Percentiles rank a stretch among this genome's conserved stretches.
Conservation (phyloP, 225 moss, liverwort and hornwort genomes). For the Polytrichum formosum region DNA sequence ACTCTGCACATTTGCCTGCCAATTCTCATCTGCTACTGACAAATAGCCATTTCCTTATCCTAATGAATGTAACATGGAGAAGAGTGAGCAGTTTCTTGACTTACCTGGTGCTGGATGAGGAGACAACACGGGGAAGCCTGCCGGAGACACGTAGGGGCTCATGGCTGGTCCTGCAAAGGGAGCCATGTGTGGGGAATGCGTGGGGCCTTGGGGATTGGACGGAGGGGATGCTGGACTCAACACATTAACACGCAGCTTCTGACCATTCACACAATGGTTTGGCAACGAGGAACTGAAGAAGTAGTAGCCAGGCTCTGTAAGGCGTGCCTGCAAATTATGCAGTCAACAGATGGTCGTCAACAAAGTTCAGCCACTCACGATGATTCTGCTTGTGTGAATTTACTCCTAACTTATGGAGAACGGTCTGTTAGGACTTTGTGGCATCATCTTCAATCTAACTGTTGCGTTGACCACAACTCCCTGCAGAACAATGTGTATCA, state of each 20-base stretch:
- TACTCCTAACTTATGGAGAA: neutral
- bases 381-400: neutral
- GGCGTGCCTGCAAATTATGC: conserved; percentile 6
- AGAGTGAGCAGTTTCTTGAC: neutral
- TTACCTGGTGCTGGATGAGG: neutral
- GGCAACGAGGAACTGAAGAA: conserved; percentile 6
- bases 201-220: neutral
- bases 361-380: neutral
- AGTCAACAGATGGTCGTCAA: too few species aligned
- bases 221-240: neutral
- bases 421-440: neutral
- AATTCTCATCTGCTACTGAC: neutral
- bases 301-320: conserved; percentile 12
- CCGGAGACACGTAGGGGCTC: conserved; percentile 3
- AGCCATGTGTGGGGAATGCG: neutral
- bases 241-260: conserved; percentile 1
- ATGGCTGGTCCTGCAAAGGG: neutral
- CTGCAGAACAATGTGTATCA: neutral
- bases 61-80: neutral
- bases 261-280: neutral
- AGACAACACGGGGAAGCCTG: neutral
- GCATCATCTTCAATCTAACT: neutral
- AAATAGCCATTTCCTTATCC: neutral
- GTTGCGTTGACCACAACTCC: neutral
- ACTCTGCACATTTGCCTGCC: neutral